Base-by-base conservation (phyloP, 2,329 filamentous ascomycete species). In the Calonectria crousiana region DNA sequence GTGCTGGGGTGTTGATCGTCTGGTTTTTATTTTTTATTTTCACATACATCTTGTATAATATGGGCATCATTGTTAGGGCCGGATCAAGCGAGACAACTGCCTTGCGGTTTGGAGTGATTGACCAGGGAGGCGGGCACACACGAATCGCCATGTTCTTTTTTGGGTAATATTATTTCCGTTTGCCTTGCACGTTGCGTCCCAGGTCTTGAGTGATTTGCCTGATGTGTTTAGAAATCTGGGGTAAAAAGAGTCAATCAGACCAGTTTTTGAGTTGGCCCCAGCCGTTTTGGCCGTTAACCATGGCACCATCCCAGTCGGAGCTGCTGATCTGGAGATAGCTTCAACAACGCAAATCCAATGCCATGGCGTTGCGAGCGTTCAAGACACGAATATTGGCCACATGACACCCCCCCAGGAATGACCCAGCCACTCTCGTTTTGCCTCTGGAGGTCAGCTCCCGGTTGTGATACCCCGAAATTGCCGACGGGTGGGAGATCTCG, bases 1-100 rank as follows among this genome's bases (percentile, higher is more conserved):
- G 79, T 75, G 78, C 78, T 76, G 71, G 67, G 78, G 79, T 78
- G 78, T 79, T 79, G 71, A 73, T 67, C 70, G 44, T 68, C 58
- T 56, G 30, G 32, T 34, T 34, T 9, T 34, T 34, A n/a, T 34
- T 34, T 34, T 56, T 56, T 28, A 30, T 34, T 56, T 56, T 34
- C 44, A 20, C 20, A 30, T 71, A 65, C 23, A 75, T 76, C 56
- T 77, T 80, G 78, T 79, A 80, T 80, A 80, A 77, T 77, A 76
- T 67, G 53, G 72, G 73, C 65, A 64, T 67, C 66, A 79, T 77
- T 69, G 52, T 73, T 76, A 76, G 72, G 68, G 66, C 62, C 34
- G 74, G 72, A 67, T 70, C 68, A 56, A 60, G 72, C 64, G 56
- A 34, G 60, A 34, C 67, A 62, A 60, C 60, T 72, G 71, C 70